These are phyloP conservation scores for Aotearoamyces nothofagi DNA, from an alignment of 2,329 filamentous ascomycete genomes.

Conservation along the genomic window DNA sequence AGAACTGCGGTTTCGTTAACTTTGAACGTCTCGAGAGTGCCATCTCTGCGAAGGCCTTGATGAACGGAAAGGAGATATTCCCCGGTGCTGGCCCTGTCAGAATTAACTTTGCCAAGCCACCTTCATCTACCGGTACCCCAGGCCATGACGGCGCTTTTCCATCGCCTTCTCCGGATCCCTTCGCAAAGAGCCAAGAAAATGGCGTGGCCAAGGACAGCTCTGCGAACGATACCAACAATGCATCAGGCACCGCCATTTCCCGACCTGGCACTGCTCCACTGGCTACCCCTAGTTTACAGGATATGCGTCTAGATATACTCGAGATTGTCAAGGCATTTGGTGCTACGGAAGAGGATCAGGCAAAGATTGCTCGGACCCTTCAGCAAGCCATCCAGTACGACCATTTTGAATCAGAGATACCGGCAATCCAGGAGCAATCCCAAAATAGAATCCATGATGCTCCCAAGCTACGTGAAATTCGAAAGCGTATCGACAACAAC, in stretches of 20 bases:
- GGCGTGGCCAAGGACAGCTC: slow-evolving; percentile 19
- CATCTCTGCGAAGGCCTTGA: slow-evolving; percentile 68
- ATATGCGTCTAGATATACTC: slow-evolving; percentile 71
- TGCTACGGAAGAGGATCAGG: slow-evolving; percentile 62
- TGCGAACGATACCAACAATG: slow-evolving; percentile 22
- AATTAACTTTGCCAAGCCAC: slow-evolving; percentile 95
- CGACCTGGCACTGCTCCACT: slow-evolving; percentile 34
- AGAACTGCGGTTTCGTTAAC: slow-evolving; percentile 98
- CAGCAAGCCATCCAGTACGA: slow-evolving; percentile 64
- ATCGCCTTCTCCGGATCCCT: slow-evolving; percentile 82
- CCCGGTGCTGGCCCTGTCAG: slow-evolving; percentile 86
- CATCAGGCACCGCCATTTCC: slow-evolving; percentile 23
- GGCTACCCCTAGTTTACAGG: slow-evolving; percentile 55
- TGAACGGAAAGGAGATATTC: slow-evolving; percentile 97
- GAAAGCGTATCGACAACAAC: slow-evolving; percentile 95
- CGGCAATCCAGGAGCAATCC: slow-evolving; percentile 74
- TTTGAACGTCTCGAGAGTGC: slow-evolving; percentile 87
- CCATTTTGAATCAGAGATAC: slow-evolving; percentile 66
- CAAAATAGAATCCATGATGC: slow-evolving; percentile 86
- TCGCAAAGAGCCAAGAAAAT: slow-evolving; percentile 39
- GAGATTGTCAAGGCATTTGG: slow-evolving; percentile 82
- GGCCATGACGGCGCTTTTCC: slow-evolving; percentile 78
- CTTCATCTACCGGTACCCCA: slow-evolving; percentile 77
- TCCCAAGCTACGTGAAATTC: slow-evolving; percentile 84
- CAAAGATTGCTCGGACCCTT: slow-evolving; percentile 57